These are phyloP conservation scores for Geotrichum reessii DNA, from an alignment of 1,139 yeast genomes.

Conservation along the genomic window DNA sequence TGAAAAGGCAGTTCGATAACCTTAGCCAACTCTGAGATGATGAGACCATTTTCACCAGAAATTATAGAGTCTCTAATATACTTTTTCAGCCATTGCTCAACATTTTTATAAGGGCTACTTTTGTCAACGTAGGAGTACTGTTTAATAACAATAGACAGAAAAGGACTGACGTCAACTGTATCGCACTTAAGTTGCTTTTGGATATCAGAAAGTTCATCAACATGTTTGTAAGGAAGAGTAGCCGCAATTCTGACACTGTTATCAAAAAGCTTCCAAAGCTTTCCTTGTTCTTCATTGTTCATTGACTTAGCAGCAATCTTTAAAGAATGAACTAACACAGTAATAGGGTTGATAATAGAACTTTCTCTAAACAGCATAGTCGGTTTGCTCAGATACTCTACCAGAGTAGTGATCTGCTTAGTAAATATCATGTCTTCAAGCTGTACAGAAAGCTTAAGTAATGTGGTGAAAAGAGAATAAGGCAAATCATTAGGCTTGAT, in stretches of 20 bases:
- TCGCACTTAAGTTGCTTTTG: constrained; percentile 14
- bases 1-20: constrained; percentile 9
- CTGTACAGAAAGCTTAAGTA: constrained; percentile 47
- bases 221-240: constrained; percentile 74
- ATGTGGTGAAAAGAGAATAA: constrained; percentile 54
- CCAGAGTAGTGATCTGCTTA: constrained; percentile 39
- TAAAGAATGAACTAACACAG: constrained; percentile 30
- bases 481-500: constrained; percentile 39
- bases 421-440: constrained; percentile 34
- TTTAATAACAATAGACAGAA: constrained; percentile 61
- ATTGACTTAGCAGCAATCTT: constrained; percentile 13
- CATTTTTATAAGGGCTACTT: constrained; percentile 27
- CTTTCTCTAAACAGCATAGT: constrained; percentile 47
- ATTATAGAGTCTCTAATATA: constrained; percentile 34
- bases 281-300: constrained; percentile 19
- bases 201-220: constrained; percentile 52
- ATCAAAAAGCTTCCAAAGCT: constrained; percentile 59
- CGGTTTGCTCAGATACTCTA: constrained; percentile 40
- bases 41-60: constrained; percentile 24
- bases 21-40: constrained; percentile 8
- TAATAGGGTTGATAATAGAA: constrained; percentile 34
- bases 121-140: constrained; percentile 60
- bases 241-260: constrained; percentile 67
- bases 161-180: constrained; percentile 51
- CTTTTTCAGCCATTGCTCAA: constrained; percentile 48